Conservation (phyloP, 2,329 filamentous ascomycete genomes). For the Amauroascus verrucosus region DNA sequence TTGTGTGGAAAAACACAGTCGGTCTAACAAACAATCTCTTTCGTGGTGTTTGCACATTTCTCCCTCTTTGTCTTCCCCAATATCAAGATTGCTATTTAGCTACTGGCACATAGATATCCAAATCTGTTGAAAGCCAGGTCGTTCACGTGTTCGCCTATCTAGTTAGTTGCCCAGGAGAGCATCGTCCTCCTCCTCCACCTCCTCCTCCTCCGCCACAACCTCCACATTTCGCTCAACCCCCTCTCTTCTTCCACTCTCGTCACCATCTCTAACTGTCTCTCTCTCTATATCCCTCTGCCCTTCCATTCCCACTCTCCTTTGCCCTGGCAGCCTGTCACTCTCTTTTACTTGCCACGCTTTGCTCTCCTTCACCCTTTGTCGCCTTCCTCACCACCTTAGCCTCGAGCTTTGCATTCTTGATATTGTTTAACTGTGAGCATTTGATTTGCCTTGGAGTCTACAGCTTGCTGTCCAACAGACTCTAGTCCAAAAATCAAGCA, state of each 20-base stretch:
- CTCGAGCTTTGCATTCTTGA: background rate
- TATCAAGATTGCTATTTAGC: background rate
- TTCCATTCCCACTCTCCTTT: background rate
- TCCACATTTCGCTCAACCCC: background rate
- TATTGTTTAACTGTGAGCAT: background rate
- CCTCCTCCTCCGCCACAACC: background rate
- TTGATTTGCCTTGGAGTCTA: background rate
- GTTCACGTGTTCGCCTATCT: constrained; percentile 3
- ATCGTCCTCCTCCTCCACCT: constrained; percentile 1
- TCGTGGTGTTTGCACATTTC: background rate
- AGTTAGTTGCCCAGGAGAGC: constrained; percentile 1
- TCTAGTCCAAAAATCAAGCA: background rate
- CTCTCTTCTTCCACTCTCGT: background rate
- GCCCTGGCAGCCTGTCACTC: too few species aligned
- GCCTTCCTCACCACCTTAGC: background rate
- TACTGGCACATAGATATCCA: background rate
- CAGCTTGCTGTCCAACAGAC: background rate
- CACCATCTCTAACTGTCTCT: background rate
- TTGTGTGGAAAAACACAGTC: background rate
- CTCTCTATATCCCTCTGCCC: background rate
- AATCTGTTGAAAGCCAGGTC: background rate
- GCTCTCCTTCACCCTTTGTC: background rate
- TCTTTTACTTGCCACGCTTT: too few species aligned
- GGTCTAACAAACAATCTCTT: background rate
- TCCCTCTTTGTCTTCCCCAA: background rate